phyloP scores from a whole-genome alignment of 257 asterid species.

The Leptodermis oblonga region DNA sequence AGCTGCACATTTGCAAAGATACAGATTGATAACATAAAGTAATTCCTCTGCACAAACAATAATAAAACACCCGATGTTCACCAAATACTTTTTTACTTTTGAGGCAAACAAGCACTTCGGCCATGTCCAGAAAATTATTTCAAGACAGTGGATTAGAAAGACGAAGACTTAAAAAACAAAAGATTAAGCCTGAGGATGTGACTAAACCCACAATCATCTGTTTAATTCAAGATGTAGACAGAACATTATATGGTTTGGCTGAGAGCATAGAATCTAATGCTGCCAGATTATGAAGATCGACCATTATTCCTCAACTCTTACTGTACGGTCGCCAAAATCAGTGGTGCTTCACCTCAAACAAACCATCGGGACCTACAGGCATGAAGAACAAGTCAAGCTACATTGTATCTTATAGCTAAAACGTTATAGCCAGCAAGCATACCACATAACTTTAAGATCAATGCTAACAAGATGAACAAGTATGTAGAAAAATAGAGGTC shows the following conservation, averaged over 20 bases:
- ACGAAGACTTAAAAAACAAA: background rate
- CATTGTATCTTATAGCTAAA: too few species aligned
- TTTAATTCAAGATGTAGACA: slow-evolving; percentile 5
- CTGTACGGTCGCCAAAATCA: slow-evolving; percentile 7
- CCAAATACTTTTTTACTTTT: too few species aligned
- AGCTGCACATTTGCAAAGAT: too few species aligned
- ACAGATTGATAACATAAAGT: too few species aligned
- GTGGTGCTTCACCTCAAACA: slow-evolving; percentile 58
- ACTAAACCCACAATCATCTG: background rate
- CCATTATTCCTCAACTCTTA: slow-evolving; percentile 23
- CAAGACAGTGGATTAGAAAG: background rate
- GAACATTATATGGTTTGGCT: background rate
- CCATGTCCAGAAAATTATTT: slow-evolving; percentile 9
- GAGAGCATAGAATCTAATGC: slow-evolving; percentile 16
- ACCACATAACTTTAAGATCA: background rate
- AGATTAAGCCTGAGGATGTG: background rate
- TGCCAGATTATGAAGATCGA: slow-evolving; percentile 15
- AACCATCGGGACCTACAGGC: slow-evolving; percentile 83
- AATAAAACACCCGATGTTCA: too few species aligned
- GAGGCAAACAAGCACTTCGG: background rate
- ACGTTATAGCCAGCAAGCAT: background rate
- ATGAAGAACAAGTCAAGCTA: slow-evolving; percentile 9
- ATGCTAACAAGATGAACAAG: background rate
- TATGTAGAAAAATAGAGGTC: background rate
- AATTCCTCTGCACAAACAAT: too few species aligned